These are phyloP conservation scores for Alternaria incomplexa DNA, from an alignment of 2,329 filamentous ascomycete genomes.

Conservation along the genomic window DNA sequence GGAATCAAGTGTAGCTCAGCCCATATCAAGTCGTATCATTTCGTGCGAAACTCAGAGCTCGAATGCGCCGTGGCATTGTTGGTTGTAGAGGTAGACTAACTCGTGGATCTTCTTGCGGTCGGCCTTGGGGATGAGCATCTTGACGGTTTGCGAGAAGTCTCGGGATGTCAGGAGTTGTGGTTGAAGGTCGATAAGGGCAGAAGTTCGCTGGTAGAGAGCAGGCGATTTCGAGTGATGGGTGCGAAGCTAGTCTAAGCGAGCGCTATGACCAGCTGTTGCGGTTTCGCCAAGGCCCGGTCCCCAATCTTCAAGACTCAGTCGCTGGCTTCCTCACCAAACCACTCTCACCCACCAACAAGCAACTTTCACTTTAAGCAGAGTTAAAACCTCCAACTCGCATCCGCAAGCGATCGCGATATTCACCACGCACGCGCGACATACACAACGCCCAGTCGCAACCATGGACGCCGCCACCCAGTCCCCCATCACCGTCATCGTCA, in stretches of 20 bases:
- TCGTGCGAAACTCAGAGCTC: conserved; percentile 35
- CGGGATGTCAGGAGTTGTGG: conserved; percentile 27
- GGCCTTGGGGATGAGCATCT: conserved; percentile 96
- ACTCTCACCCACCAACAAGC: background rate
- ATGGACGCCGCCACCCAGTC: conserved; percentile 35
- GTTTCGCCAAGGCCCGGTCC: conserved; percentile 5
- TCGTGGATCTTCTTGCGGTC: conserved; percentile 99
- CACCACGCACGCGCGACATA: background rate
- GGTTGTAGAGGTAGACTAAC: conserved; percentile 70
- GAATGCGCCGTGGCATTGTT: conserved; percentile 27
- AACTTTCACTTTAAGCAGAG: background rate
- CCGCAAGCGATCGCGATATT: background rate
- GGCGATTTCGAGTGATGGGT: conserved; percentile 20
- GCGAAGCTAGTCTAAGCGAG: conserved; percentile 20
- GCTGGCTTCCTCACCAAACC: background rate
- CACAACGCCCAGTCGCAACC: background rate
- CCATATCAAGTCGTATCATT: conserved; percentile 36
- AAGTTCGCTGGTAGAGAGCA: conserved; percentile 14
- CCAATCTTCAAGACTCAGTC: background rate
- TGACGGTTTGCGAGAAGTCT: conserved; percentile 47
- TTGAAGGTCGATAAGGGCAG: conserved; percentile 22
- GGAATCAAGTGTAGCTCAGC: conserved; percentile 27
- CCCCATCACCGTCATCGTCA: conserved; percentile 69
- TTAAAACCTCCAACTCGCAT: background rate
- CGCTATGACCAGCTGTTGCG: conserved; percentile 11